These are phyloP conservation scores for Pythium coloratum DNA, from an alignment of 352 stramenopile genomes.

Conservation along the genomic window DNA sequence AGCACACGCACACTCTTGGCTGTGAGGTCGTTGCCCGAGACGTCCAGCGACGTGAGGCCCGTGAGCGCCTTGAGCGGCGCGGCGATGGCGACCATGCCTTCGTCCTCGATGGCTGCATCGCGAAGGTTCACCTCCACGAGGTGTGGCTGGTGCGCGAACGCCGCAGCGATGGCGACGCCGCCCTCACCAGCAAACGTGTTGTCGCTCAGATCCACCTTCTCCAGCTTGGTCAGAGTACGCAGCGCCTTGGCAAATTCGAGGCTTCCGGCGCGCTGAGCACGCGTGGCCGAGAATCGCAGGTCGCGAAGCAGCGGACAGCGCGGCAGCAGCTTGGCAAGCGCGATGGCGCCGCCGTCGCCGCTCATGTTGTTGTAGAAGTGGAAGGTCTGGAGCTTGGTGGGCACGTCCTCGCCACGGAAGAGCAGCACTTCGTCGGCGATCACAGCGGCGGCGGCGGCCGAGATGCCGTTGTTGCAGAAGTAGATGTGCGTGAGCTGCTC, in stretches of 20 bases:
- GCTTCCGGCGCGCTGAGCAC: conserved; percentile 84
- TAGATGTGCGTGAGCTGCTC: conserved; percentile 83
- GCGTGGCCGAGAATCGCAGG: conserved; percentile 93
- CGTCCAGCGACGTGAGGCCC: conserved; percentile 77
- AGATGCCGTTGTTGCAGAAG: conserved; percentile 96
- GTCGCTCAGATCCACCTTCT: conserved; percentile 92
- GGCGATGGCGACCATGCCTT: conserved; percentile 84
- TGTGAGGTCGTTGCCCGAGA: conserved; percentile 94
- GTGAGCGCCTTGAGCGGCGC: conserved; percentile 57
- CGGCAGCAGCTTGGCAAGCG: conserved; percentile 85
- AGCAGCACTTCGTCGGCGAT: conserved; percentile 89
- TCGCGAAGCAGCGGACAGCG: conserved; percentile 86
- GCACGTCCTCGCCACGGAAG: conserved; percentile 59
- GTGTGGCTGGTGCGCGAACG: conserved; percentile 63
- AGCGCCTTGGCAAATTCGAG: conserved; percentile 87
- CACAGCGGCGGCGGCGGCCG: conserved; percentile 80
- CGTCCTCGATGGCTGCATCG: conserved; percentile 90
- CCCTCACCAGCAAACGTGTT: conserved; percentile 93
- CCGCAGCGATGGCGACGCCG: conserved; percentile 79
- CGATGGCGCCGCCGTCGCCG: conserved; percentile 89
- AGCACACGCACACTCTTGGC: conserved; percentile 54
- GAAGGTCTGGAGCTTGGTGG: conserved; percentile 89
- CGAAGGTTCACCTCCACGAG: conserved; percentile 89
- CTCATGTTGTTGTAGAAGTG: conserved; percentile 99
- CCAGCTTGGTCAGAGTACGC: conserved; percentile 59